Evolutionary conservation across 2,329 filamentous ascomycete genomes (phyloP).

Genomic region (Fusarium sp.): DNA sequence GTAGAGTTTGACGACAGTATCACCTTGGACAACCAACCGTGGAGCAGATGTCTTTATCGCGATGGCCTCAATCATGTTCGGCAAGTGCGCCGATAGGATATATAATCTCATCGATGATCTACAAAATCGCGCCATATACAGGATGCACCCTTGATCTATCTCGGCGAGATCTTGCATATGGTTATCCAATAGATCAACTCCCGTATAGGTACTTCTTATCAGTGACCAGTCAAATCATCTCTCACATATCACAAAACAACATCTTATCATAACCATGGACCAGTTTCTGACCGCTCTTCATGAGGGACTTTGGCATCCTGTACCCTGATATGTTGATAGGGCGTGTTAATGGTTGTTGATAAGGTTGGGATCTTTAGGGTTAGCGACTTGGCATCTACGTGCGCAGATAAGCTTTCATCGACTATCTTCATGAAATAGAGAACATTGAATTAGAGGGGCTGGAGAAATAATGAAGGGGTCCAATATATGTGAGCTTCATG

Average conservation of each 20-base stretch:
- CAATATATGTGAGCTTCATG: background rate
- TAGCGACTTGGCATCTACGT: background rate
- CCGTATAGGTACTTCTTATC: background rate
- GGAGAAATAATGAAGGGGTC: rapidly evolving
- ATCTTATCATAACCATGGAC: slow-evolving; percentile 4
- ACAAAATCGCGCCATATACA: background rate
- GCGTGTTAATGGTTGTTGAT: background rate
- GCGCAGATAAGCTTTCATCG: background rate
- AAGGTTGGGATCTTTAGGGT: background rate
- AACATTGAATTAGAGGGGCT: rapidly evolving
- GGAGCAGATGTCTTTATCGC: background rate
- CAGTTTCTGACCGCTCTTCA: slow-evolving; percentile 4
- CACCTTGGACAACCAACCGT: rapidly evolving
- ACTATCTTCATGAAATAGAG: background rate
- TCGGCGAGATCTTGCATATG: background rate
- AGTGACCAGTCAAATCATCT: background rate
- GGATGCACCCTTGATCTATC: background rate
- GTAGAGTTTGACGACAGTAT: background rate
- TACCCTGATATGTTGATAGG: background rate
- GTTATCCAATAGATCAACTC: slow-evolving; percentile 13
- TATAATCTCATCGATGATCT: background rate
- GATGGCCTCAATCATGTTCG: background rate
- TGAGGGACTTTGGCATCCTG: background rate
- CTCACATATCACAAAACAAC: background rate
- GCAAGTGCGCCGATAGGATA: background rate